Base-by-base conservation (phyloP, 2,329 filamentous ascomycete genomes). In the Fusarium oligoseptatum region DNA sequence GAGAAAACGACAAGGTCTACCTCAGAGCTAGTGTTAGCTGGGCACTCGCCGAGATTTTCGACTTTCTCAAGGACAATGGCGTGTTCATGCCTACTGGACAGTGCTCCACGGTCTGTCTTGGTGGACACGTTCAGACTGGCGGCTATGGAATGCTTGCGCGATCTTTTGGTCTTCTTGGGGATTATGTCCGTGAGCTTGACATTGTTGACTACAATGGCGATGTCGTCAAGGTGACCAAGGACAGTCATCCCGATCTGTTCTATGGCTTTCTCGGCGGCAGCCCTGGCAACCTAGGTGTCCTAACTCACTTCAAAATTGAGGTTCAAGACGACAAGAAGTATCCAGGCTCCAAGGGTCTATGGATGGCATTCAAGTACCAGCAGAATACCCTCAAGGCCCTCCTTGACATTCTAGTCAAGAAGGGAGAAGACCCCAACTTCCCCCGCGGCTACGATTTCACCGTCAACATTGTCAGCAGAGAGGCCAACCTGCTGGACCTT, bases 211-310 rank as follows among this genome's bases (percentile, higher is more conserved):
- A 84, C 1, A 79, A 83, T 17, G 89, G 89, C 0, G 69, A 81
- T 12, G 79, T 87, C 27, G 78, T 87, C 2, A 85, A 84, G 6
- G 84, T 90, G 5, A 87, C 84, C 20, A 86, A 83, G n/a, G 75
- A 83, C 0, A 79, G 83, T n/a, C 85, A 91, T 62, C 74, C 84
- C 0, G 89, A 92, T 43, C 83, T 92, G 0, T 92, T 90, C 80
- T 92, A 88, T 83, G 90, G 89, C 2, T 82, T 91, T 4, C 83
- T 86, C 9, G 89, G 89, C 4, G 89, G 90, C 3, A 90, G 90
- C 3, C 88, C 87, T 0, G 89, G 88, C 2, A 91, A 87, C 37
- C 88, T 89, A 60, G 90, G 87, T 1, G 84, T 92, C 4, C 85
- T 91, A 4, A 84, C 86, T 1, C 89, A 85, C 89, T 78, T 74